Evolutionary conservation across 2,329 filamentous ascomycete species (phyloP).

Genomic region (Botrytis squamosa): DNA sequence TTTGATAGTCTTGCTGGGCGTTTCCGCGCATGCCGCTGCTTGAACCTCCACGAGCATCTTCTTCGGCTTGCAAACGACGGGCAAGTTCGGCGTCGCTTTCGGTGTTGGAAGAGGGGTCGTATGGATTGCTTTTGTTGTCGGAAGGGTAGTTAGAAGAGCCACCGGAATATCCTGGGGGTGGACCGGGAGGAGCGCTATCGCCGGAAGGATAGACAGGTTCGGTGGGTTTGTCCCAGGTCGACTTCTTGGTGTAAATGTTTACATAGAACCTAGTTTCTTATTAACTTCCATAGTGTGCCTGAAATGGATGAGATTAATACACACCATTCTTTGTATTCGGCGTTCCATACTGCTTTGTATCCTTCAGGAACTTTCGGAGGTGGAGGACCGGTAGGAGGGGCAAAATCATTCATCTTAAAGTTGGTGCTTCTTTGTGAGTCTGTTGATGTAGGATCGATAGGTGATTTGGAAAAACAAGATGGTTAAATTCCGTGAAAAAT

Average conservation of each 20-base stretch:
- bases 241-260: conserved; percentile 82
- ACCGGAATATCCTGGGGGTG: conserved; percentile 59
- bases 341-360: conserved; percentile 77
- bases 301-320: conserved; percentile 28
- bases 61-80: conserved; percentile 77
- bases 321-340: conserved; percentile 82
- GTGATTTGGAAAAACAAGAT: background rate
- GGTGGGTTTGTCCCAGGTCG: conserved; percentile 85
- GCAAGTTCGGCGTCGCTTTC: conserved; percentile 74
- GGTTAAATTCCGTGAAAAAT: background rate
- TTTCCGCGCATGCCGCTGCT: conserved; percentile 21
- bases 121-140: conserved; percentile 71
- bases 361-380: conserved; percentile 64
- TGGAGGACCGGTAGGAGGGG: conserved; percentile 43
- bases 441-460: background rate
- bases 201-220: conserved; percentile 62
- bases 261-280: conserved; percentile 76
- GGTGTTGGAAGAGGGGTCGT: conserved; percentile 43
- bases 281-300: conserved; percentile 10
- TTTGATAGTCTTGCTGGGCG: conserved; percentile 32
- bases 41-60: conserved; percentile 58
- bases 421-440: background rate
- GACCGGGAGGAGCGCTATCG: conserved; percentile 50
- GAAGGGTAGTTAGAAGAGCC: conserved; percentile 16
- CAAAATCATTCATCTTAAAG: conserved; percentile 35